Evolutionary conservation across 768 basidiomycete genomes (phyloP).

Genomic region (Podaxis mareebaensis): DNA sequence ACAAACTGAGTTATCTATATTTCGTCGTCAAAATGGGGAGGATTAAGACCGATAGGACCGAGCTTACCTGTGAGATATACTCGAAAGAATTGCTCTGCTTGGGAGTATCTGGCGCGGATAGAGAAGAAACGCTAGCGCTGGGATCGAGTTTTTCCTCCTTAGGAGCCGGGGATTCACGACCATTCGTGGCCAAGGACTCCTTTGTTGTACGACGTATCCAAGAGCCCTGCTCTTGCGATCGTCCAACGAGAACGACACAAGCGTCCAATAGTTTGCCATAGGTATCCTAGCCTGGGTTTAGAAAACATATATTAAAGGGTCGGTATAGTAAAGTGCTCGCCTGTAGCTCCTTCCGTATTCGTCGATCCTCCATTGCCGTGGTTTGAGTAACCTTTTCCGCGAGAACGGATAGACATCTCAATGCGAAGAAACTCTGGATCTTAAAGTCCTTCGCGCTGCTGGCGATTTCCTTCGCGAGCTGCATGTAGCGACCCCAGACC

Average conservation of each 20-base stretch:
- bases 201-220: conserved; percentile 77
- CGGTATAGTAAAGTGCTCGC: conserved; percentile 30
- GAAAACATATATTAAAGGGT: background rate
- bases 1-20: conserved; percentile 74
- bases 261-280: conserved; percentile 85
- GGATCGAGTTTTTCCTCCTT: conserved; percentile 59
- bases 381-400: conserved; percentile 88
- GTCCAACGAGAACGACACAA: conserved; percentile 71
- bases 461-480: conserved; percentile 78
- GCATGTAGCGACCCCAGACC: conserved; percentile 82
- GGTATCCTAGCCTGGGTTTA: conserved; percentile 54
- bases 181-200: conserved; percentile 61
- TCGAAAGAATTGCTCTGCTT: conserved; percentile 39
- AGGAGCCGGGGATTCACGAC: conserved; percentile 71
- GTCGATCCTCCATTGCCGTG: conserved; percentile 86
- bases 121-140: conserved; percentile 43
- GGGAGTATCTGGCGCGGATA: conserved; percentile 31
- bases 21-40: conserved; percentile 14
- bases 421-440: conserved; percentile 64
- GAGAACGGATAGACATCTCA: conserved; percentile 80
- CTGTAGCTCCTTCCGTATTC: conserved; percentile 88
- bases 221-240: conserved; percentile 71
- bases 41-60: conserved; percentile 1
- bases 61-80: conserved; percentile 45
- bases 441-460: conserved; percentile 68